Percentiles rank a stretch among this genome's conserved stretches.
These are phyloP conservation scores for Chenopodium quinoa DNA, from an alignment of 148 eudicot genomes.

Conservation along the genomic window DNA sequence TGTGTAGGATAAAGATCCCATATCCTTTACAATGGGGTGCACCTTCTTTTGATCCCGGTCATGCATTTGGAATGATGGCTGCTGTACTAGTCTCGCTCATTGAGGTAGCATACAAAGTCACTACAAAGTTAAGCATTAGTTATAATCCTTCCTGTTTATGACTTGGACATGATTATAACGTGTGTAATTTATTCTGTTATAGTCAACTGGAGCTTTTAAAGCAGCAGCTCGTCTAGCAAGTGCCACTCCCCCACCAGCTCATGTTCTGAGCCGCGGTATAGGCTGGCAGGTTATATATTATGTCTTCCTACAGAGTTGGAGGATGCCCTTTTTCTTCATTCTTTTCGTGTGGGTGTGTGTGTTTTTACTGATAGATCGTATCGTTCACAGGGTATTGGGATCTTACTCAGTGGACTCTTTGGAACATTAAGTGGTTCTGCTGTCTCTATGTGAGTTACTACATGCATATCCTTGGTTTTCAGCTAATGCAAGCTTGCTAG, in stretches of 20 bases:
- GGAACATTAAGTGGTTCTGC: constrained; percentile 93
- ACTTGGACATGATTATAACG: not conserved
- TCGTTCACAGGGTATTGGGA: constrained; percentile 73
- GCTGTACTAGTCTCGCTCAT: constrained; percentile 89
- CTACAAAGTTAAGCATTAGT: not conserved
- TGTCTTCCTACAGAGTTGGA: not conserved
- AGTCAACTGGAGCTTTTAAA: constrained; percentile 97
- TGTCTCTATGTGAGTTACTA: constrained; percentile 72
- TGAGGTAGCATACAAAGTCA: constrained; percentile 49
- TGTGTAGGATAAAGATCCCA: constrained; percentile 87
- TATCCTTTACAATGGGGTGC: constrained; percentile 99
- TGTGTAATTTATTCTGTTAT: not conserved
- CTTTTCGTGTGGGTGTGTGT: not conserved
- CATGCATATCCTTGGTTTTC: not conserved
- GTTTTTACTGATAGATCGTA: constrained; percentile 2
- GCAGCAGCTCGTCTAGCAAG: constrained; percentile 97
- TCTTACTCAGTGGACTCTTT: constrained; percentile 81
- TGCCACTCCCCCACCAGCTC: constrained; percentile 99
- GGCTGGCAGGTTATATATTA: constrained; percentile 86
- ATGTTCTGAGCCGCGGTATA: constrained; percentile 95
- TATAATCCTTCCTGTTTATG: not conserved
- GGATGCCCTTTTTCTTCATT: not conserved
- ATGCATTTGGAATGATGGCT: constrained; percentile 98
- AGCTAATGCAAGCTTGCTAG: not conserved
- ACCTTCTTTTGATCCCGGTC: constrained; percentile 91